Percentiles rank a stretch among this genome's conserved stretches.
Conservation (phyloP, 2,329 filamentous ascomycete species). For the Myotisia sp. region DNA sequence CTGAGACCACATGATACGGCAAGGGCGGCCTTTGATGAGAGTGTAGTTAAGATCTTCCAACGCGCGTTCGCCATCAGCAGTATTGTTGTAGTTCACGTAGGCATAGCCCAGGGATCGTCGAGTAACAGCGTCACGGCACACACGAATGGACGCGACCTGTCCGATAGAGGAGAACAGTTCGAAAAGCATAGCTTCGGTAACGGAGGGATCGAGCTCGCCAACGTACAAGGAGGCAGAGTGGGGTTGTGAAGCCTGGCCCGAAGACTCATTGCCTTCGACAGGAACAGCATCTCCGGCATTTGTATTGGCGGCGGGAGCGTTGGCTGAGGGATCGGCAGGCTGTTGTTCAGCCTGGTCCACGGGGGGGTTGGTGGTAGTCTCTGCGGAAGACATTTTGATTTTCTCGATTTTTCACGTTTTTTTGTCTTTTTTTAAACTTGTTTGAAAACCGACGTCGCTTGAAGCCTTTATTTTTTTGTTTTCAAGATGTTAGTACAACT, state of each 20-base stretch:
- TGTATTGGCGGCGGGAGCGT: conserved; percentile 55
- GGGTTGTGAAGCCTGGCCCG: conserved; percentile 56
- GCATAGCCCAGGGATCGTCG: conserved; percentile 97
- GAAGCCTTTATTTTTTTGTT: background rate
- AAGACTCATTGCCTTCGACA: conserved; percentile 25
- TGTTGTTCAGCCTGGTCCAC: conserved; percentile 49
- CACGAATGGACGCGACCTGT: conserved; percentile 96
- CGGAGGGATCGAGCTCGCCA: conserved; percentile 90
- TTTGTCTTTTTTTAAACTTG: conserved; percentile 11
- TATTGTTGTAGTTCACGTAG: conserved; percentile 99
- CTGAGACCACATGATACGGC: conserved; percentile 99
- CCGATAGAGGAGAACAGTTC: conserved; percentile 99
- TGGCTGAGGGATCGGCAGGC: conserved; percentile 43
- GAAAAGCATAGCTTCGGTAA: conserved; percentile 99
- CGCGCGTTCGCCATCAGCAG: conserved; percentile 88
- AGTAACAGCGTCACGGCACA: conserved; percentile 97
- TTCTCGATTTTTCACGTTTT: conserved; percentile 44
- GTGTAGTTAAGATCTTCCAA: conserved; percentile 99
- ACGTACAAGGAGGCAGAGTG: conserved; percentile 98
- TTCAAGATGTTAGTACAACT: background rate
- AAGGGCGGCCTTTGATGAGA: conserved; percentile 93
- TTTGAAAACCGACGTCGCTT: conserved; percentile 4
- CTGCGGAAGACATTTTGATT: conserved; percentile 63
- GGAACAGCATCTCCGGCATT: conserved; percentile 36
- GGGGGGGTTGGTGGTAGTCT: conserved; percentile 58